These are phyloP conservation scores for apple (Malus domestica) DNA, from an alignment of 306 rosid genomes.

Conservation along the genomic window ASM211411v1 NC_041790.1:16005501-16006000, in stretches of 20 bases:
- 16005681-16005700: neutral
- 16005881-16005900: neutral
- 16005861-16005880: neutral
- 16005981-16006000: conserved; percentile 85
- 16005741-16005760: neutral
- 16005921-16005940: conserved; percentile 91
- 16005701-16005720: neutral
- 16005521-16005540: neutral
- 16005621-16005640: neutral
- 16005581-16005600: neutral
- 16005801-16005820: neutral
- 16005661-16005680: neutral
- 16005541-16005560: neutral
- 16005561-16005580: neutral
- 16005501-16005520: too few relatives aligned
- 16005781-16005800: neutral
- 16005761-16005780: neutral
- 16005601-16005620: neutral
- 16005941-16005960: conserved; percentile 85
- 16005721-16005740: neutral
- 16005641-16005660: neutral
- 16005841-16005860: neutral
- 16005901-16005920: conserved; percentile 75
- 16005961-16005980: conserved; percentile 80
- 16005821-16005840: neutral